Conservation (phyloP, 108 stramenopile species). For the Aurantiochytrium sp. region DNA sequence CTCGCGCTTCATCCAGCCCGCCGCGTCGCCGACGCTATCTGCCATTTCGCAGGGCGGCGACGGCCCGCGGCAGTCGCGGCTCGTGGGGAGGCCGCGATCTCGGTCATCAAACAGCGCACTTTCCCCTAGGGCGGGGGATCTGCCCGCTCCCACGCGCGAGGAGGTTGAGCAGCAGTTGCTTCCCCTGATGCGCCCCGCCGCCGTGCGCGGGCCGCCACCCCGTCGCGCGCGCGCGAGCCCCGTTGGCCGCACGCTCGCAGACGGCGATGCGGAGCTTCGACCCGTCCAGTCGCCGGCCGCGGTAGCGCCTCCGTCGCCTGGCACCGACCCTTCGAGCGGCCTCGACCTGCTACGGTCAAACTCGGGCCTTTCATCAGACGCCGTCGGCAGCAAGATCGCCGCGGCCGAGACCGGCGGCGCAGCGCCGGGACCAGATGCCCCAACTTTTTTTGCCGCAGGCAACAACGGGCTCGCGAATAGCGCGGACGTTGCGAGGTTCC, state of each 20-base stretch:
- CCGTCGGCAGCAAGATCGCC: too few relatives aligned
- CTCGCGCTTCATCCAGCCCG: neutral
- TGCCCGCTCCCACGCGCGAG: neutral
- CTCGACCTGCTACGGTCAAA: too few relatives aligned
- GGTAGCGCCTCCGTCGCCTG: too few relatives aligned
- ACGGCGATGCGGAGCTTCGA: neutral
- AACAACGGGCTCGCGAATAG: too few relatives aligned
- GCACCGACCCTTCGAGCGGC: too few relatives aligned
- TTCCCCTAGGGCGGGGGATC: neutral
- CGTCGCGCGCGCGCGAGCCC: neutral
- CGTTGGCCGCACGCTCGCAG: neutral
- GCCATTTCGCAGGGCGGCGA: neutral
- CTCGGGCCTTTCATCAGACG: too few relatives aligned
- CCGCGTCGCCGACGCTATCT: neutral
- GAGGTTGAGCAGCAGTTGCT: neutral
- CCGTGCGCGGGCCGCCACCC: neutral
- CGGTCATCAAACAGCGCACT: neutral
- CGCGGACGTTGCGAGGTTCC: too few relatives aligned
- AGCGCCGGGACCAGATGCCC: neutral
- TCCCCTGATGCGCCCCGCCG: neutral
- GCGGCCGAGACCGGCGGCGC: neutral
- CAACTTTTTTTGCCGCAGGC: neutral
- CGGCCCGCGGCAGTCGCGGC: neutral
- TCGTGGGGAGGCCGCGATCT: neutral
- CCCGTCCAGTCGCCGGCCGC: too few relatives aligned